Conservation (phyloP, 306 rosid species). For the Crataegus laevigata region DNA sequence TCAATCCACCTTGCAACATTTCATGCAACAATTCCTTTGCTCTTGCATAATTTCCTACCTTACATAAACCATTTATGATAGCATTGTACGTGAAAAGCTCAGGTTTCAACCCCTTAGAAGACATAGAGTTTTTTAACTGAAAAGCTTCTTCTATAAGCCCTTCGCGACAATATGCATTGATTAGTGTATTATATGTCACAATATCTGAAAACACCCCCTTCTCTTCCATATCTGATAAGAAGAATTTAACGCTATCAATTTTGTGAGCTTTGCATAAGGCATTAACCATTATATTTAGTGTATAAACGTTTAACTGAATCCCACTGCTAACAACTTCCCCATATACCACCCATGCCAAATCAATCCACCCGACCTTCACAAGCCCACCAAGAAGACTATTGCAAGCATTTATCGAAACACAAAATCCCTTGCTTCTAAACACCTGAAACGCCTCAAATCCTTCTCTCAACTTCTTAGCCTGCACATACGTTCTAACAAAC, state of each 20-base stretch:
- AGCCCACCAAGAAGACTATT: constrained; percentile 75
- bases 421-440: constrained; percentile 41
- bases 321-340: constrained; percentile 45
- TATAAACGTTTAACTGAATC: constrained; percentile 47
- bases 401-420: constrained; percentile 59
- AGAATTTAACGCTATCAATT: constrained; percentile 34
- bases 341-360: constrained; percentile 69
- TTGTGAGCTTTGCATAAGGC: constrained; percentile 67
- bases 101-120: constrained; percentile 48
- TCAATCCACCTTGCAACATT: constrained; percentile 53
- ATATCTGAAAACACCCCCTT: constrained; percentile 52
- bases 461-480: constrained; percentile 75
- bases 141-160: constrained; percentile 58
- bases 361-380: constrained; percentile 76
- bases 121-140: constrained; percentile 38
- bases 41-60: constrained; percentile 43
- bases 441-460: constrained; percentile 59
- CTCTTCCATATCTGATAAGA: constrained; percentile 53
- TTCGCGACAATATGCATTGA: constrained; percentile 55
- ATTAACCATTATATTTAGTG: constrained; percentile 85
- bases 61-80: constrained; percentile 74
- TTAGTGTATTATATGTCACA: constrained; percentile 74
- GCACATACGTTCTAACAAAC: constrained; percentile 76
- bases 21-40: constrained; percentile 52
- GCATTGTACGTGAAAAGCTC: constrained; percentile 69